Conservation (phyloP, 768 basidiomycete genomes). For the Tricholoma bakamatsutake region DNA sequence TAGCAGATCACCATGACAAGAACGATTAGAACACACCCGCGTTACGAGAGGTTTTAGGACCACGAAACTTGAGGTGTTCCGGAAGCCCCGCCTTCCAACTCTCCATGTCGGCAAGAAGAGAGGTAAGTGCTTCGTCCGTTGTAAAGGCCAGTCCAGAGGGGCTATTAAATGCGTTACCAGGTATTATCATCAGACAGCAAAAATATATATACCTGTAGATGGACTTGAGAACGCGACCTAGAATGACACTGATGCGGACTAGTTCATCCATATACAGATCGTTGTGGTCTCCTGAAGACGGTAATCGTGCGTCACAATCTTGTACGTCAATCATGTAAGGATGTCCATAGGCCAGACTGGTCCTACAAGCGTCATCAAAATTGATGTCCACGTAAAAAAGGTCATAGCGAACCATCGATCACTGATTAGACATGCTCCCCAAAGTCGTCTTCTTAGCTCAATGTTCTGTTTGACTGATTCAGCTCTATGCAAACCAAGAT, state of each 20-base stretch:
- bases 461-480: slow-evolving; percentile 81
- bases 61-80: slow-evolving; percentile 70
- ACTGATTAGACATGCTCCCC: slow-evolving; percentile 92
- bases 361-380: slow-evolving; percentile 38
- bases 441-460: slow-evolving; percentile 83
- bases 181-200: not conserved
- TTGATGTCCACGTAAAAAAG: slow-evolving; percentile 1
- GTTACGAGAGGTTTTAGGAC: slow-evolving; percentile 55
- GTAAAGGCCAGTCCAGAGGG: slow-evolving; percentile 85
- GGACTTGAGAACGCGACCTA: slow-evolving; percentile 88
- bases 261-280: slow-evolving; percentile 87
- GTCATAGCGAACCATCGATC: slow-evolving; percentile 73
- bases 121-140: slow-evolving; percentile 71
- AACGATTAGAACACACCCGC: slow-evolving; percentile 47
- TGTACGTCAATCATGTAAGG: slow-evolving; percentile 95
- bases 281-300: slow-evolving; percentile 77
- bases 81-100: slow-evolving; percentile 79
- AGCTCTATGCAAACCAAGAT: slow-evolving; percentile 90
- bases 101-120: slow-evolving; percentile 60
- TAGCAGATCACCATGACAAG: not conserved
- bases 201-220: slow-evolving; percentile 68
- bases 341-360: slow-evolving; percentile 84
- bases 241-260: slow-evolving; percentile 83
- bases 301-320: slow-evolving; percentile 93
- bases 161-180: slow-evolving; percentile 29